A percentile compares a stretch with the other conserved stretches of the same genome.
Conservation (phyloP, 352 stramenopile species). For the Phytopythium chamaehyphon region DNA sequence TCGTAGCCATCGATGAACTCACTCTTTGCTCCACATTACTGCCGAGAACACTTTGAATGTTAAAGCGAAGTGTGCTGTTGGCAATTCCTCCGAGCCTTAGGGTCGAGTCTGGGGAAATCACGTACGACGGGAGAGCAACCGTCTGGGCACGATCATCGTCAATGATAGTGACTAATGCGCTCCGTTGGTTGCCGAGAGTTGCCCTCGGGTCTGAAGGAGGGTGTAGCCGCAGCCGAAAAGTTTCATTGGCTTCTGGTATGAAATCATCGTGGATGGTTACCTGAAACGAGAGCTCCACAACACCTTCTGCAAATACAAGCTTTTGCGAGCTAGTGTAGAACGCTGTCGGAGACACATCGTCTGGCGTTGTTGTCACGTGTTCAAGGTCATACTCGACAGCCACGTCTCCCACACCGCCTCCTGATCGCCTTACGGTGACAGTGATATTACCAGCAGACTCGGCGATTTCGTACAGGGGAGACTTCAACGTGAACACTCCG, state of each 20-base stretch:
- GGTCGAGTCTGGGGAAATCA: constrained; percentile 20
- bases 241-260: constrained; percentile 57
- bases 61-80: constrained; percentile 38
- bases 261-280: constrained; percentile 92
- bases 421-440: constrained; percentile 82
- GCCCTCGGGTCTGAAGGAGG: constrained; percentile 15
- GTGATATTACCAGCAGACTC: constrained; percentile 73
- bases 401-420: constrained; percentile 79
- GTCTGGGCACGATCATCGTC: constrained; percentile 49
- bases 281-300: constrained; percentile 85
- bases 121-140: constrained; percentile 34
- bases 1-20: neutral
- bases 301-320: constrained; percentile 74
- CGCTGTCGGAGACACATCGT: constrained; percentile 81
- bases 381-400: constrained; percentile 80
- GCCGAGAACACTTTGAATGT: constrained; percentile 52
- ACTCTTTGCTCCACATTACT: constrained; percentile 15
- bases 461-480: constrained; percentile 76
- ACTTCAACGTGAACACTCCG: constrained; percentile 87
- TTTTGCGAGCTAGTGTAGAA: constrained; percentile 84
- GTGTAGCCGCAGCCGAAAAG: constrained; percentile 54
- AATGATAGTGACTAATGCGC: constrained; percentile 64
- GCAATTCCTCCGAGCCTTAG: constrained; percentile 33
- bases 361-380: constrained; percentile 65
- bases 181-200: constrained; percentile 56